These are phyloP conservation scores for Hypoxylon sp. DNA, from an alignment of 2,329 filamentous ascomycete genomes.

Conservation along the genomic window DNA sequence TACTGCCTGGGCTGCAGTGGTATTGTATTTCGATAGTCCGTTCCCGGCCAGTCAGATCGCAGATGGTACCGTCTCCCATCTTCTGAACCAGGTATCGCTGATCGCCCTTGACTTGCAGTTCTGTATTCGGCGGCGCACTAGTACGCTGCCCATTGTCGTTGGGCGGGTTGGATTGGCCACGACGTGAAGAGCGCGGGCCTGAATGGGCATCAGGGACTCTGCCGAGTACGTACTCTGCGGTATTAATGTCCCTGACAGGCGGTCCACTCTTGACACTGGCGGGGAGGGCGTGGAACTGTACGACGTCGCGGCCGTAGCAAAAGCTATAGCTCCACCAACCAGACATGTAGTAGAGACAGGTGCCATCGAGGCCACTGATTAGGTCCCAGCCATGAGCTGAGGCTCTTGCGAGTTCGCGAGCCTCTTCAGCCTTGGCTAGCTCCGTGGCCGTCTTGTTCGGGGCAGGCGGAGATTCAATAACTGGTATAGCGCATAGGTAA, in stretches of 20 bases:
- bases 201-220: conserved; percentile 59
- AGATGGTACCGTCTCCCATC: conserved; percentile 82
- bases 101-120: conserved; percentile 85
- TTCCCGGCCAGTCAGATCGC: conserved; percentile 85
- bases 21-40: conserved; percentile 88
- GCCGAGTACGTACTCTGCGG: conserved; percentile 83
- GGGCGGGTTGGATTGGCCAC: conserved; percentile 40
- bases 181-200: conserved; percentile 45
- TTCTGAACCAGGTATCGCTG: conserved; percentile 88
- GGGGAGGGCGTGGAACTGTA: conserved; percentile 89
- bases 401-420: conserved; percentile 82
- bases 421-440: conserved; percentile 78
- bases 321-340: conserved; percentile 98
- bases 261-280: conserved; percentile 75
- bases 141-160: conserved; percentile 40
- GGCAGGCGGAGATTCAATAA: conserved; percentile 68
- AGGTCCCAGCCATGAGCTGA: conserved; percentile 84
- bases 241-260: conserved; percentile 81
- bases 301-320: conserved; percentile 88
- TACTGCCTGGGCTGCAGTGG: conserved; percentile 81
- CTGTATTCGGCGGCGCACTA: conserved; percentile 63
- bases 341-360: conserved; percentile 83
- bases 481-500: conserved; percentile 88
- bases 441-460: conserved; percentile 76
- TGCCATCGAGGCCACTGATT: conserved; percentile 79